Evolutionary conservation across 1,139 yeast genomes (phyloP).

Genomic region (Candida tetrigidarum): DNA sequence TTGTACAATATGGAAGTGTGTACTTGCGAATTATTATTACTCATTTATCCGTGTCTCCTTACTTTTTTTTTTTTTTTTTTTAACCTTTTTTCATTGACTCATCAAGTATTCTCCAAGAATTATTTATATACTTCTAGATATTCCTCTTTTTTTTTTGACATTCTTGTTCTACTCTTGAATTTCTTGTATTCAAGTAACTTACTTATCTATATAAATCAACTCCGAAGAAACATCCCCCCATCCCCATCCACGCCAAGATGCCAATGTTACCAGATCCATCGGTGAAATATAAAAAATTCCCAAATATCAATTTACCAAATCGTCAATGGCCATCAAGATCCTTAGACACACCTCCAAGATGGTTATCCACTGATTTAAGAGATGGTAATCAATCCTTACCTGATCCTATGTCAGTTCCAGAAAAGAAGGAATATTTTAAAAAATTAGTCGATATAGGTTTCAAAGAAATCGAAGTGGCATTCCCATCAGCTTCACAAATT

Average conservation of each 20-base stretch:
- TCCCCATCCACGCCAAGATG: background rate
- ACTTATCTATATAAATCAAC: background rate
- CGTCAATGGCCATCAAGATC: slow-evolving; percentile 48
- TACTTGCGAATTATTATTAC: background rate
- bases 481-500: slow-evolving; percentile 53
- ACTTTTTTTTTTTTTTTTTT: background rate
- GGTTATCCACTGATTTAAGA: slow-evolving; percentile 54
- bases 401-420: slow-evolving; percentile 52
- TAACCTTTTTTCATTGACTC: background rate
- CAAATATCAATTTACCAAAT: slow-evolving; percentile 40
- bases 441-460: slow-evolving; percentile 50
- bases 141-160: background rate
- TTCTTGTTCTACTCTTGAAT: too few species aligned
- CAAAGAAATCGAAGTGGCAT: slow-evolving; percentile 53
- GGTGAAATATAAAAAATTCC: slow-evolving; percentile 41
- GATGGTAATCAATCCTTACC: slow-evolving; percentile 56
- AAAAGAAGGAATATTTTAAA: slow-evolving; percentile 49
- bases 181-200: background rate
- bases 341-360: slow-evolving; percentile 48
- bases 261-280: slow-evolving; percentile 48
- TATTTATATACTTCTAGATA: background rate
- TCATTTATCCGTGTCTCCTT: background rate
- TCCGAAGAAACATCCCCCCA: background rate
- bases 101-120: background rate
- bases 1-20: too few species aligned